phyloP scores from a whole-genome alignment of 495 filamentous ascomycete genomes.

The Paragyromitra xinjiangensis region DNA sequence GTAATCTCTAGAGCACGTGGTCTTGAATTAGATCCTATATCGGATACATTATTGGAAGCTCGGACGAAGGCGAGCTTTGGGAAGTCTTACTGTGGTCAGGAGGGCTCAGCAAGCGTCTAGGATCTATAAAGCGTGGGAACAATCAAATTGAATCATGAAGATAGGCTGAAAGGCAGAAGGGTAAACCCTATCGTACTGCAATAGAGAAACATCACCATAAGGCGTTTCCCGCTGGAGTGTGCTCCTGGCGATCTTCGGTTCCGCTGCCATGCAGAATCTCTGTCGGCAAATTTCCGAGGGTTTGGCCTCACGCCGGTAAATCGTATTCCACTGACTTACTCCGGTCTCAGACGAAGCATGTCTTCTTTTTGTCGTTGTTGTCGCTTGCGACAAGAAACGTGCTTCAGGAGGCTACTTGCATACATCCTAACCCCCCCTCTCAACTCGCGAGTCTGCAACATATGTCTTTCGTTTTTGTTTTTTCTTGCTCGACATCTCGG shows the following conservation, averaged over 20 bases:
- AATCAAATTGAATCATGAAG: slow-evolving; percentile 33
- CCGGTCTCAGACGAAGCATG: slow-evolving; percentile 44
- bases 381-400: slow-evolving; percentile 54
- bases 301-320: slow-evolving; percentile 55
- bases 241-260: slow-evolving; percentile 54
- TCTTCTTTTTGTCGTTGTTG: slow-evolving; percentile 47
- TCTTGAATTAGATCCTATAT: slow-evolving; percentile 23
- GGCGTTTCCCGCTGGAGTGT: slow-evolving; percentile 46
- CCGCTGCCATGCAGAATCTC: slow-evolving; percentile 50
- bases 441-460: slow-evolving; percentile 33
- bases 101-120: slow-evolving; percentile 41
- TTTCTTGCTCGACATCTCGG: slow-evolving; percentile 48
- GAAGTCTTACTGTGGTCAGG: slow-evolving; percentile 52
- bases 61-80: slow-evolving; percentile 40
- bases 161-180: slow-evolving; percentile 42
- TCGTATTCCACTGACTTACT: slow-evolving; percentile 52
- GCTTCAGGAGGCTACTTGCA: slow-evolving; percentile 53
- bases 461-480: slow-evolving; percentile 34
- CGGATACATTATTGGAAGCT: slow-evolving; percentile 36
- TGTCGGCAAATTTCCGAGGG: slow-evolving; percentile 54
- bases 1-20: slow-evolving; percentile 32
- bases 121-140: slow-evolving; percentile 35
- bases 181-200: slow-evolving; percentile 36
- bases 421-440: slow-evolving; percentile 18
- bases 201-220: slow-evolving; percentile 41